Percentiles rank a stretch among this genome's conserved stretches.
phyloP scores from a whole-genome alignment of 2,329 filamentous ascomycete genomes.

The Ascochyta fabae region DNA sequence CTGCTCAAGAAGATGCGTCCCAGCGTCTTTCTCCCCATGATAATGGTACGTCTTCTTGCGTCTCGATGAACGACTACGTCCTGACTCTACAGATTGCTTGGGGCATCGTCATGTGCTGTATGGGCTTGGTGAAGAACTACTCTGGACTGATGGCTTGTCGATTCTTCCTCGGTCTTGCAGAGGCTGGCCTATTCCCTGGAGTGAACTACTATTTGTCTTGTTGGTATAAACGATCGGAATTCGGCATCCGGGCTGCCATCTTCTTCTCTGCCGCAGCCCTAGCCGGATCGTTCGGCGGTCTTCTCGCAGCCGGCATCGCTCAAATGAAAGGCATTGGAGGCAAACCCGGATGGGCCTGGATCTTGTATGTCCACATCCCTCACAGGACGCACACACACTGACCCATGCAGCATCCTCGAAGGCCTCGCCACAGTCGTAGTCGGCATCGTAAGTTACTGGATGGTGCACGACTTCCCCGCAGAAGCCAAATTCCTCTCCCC shows the following conservation, averaged over 20 bases:
- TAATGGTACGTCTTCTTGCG: conserved; percentile 65
- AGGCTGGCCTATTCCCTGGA: conserved; percentile 69
- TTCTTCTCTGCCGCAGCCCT: conserved; percentile 86
- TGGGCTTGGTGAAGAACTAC: conserved; percentile 70
- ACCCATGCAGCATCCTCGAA: conserved; percentile 60
- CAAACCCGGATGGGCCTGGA: conserved; percentile 53
- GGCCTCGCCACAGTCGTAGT: conserved; percentile 73
- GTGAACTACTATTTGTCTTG: conserved; percentile 82
- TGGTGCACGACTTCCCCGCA: conserved; percentile 80
- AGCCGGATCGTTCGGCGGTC: conserved; percentile 77
- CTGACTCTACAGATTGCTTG: conserved; percentile 46
- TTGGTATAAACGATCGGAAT: conserved; percentile 82
- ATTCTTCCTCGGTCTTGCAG: conserved; percentile 73
- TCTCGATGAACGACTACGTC: not conserved
- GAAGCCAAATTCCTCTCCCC: conserved; percentile 74
- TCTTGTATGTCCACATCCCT: conserved; percentile 44
- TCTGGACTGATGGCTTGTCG: conserved; percentile 68
- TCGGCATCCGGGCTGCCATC: conserved; percentile 79
- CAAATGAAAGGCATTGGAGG: conserved; percentile 69
- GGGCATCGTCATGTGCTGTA: conserved; percentile 73
- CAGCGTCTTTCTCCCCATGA: conserved; percentile 78
- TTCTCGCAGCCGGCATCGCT: conserved; percentile 74
- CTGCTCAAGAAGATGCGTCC: conserved; percentile 78
- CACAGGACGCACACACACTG: not conserved
- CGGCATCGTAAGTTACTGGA: conserved; percentile 70